Percentiles rank a stretch among this genome's conserved stretches.
Conservation (phyloP, 169 alveolate species). For the Toxoplasma gondii region DNA sequence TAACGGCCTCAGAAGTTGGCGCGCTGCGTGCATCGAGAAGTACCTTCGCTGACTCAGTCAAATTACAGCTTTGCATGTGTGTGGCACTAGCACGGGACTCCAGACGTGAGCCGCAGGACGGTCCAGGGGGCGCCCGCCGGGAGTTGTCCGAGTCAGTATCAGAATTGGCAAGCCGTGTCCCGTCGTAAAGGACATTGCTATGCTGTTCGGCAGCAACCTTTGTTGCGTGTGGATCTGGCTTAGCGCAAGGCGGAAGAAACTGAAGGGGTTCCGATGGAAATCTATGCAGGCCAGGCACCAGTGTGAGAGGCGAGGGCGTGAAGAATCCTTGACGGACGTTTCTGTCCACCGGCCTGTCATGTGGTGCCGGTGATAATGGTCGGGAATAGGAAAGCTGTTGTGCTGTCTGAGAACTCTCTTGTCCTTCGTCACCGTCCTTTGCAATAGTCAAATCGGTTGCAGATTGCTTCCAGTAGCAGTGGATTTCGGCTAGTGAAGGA, state of each 20-base stretch:
- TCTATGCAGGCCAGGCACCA: neutral
- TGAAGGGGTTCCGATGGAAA: neutral
- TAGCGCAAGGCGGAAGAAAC: neutral
- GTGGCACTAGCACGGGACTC: no score
- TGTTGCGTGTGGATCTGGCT: no score
- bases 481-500: conserved; percentile 7
- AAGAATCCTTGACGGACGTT: neutral
- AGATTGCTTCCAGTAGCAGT: conserved; percentile 1
- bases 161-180: no score
- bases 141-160: no score
- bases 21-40: no score
- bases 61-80: no score
- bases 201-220: no score
- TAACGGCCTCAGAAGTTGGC: no score
- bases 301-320: neutral
- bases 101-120: no score
- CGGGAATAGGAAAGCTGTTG: neutral
- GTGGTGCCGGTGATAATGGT: neutral
- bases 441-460: neutral
- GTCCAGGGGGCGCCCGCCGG: no score
- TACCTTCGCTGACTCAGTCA: no score
- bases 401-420: neutral
- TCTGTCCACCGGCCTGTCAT: neutral
- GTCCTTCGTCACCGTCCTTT: neutral
- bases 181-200: no score